Evolutionary conservation across 768 basidiomycete species (phyloP), one percentile per base, ranked within the genome.

Genomic region (Pleurotus citrinopileatus): DNA sequence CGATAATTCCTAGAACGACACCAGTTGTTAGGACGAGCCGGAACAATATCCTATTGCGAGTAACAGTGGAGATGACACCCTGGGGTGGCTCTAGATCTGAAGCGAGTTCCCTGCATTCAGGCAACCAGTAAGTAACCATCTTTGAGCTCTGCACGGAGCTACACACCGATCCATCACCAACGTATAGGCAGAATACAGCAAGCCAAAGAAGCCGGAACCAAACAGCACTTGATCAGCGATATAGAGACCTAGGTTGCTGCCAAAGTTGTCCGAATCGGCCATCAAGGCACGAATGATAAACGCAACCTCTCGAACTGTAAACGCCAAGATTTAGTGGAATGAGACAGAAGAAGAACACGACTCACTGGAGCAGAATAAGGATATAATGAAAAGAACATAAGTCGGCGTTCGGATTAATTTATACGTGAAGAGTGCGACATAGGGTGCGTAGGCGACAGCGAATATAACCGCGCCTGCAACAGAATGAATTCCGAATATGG

Each of bases 201-300:
- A 59, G n/a, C 70, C 73, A 36, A 75, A 71, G 59, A 74, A 78
- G 3, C 77, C 77, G 22, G 74, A 68, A 0, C 71, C 67, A 23
- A 73, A 72, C 10, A 78, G 61, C 4, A 75, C 62, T 57, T 73
- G 56, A 40, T 74, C 72, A 0, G 67, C 68, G 2, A 75, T 73
- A n/a, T 73, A 62, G 12, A 74, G 53, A 9, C 46, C 52, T 2
- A 73, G 53, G 27, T 64, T 68, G 10, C 70, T 59, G 32, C 69
- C 73, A 5, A 63, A 69, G 4, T 65, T 60, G 0, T 60, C 62
- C 0, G 64, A 63, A 3, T 63, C 67, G 13, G 70, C 67, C 17
- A 78, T 54, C 5, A 72, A 52, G 1, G 73, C 72, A 2, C 77
- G 72, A 2, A 78, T 65, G 2, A 65, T 55, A 50, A 77, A 80